A percentile compares a stretch with the other conserved stretches of the same genome.
Conservation (phyloP, 768 basidiomycete genomes). For the Pulveroboletus sp. region DNA sequence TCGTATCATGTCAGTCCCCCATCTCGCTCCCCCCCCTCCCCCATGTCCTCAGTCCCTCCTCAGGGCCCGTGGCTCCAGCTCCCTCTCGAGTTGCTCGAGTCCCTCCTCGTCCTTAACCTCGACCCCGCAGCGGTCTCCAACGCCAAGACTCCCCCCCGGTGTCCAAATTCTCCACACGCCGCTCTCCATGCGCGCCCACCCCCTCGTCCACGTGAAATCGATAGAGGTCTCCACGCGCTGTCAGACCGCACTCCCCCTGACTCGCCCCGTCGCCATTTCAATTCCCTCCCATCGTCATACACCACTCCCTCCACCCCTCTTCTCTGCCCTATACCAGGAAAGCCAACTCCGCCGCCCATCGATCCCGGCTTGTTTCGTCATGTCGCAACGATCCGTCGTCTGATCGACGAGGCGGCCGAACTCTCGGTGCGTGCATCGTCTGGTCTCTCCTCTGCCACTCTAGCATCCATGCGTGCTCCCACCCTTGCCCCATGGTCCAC, state of each 20-base stretch:
- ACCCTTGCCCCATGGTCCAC: constrained; percentile 52
- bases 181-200: constrained; percentile 11
- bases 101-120: constrained; percentile 70
- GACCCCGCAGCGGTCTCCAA: constrained; percentile 62
- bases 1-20: constrained; percentile 71
- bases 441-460: constrained; percentile 69
- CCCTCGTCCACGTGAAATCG: constrained; percentile 32
- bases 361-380: constrained; percentile 84
- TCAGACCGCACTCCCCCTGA: constrained; percentile 41
- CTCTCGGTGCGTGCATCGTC: constrained; percentile 84
- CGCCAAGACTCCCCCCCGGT: constrained; percentile 38
- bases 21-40: background rate
- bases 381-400: constrained; percentile 66
- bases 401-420: constrained; percentile 88
- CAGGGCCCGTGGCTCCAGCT: constrained; percentile 93
- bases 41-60: background rate
- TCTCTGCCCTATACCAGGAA: constrained; percentile 54
- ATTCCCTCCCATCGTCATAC: constrained; percentile 32
- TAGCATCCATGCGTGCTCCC: constrained; percentile 56
- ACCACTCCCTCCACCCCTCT: constrained; percentile 41
- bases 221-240: constrained; percentile 33
- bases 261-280: constrained; percentile 36
- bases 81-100: constrained; percentile 80
- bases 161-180: background rate
- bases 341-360: constrained; percentile 77